phyloP scores from a whole-genome alignment of 2,329 filamentous ascomycete genomes.

The Colletotrichum shisoi region DNA sequence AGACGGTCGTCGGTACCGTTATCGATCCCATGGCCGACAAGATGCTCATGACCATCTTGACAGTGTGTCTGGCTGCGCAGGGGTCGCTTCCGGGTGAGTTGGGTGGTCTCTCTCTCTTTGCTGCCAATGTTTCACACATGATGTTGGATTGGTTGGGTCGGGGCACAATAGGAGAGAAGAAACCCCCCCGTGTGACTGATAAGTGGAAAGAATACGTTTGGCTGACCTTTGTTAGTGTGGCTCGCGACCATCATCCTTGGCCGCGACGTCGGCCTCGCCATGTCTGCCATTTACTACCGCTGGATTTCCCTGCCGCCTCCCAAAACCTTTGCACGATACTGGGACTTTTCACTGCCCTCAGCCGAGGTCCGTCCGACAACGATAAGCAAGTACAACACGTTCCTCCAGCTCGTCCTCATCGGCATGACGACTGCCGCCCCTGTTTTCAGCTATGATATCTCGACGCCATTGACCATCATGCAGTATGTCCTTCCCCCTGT shows the following conservation, averaged over 20 bases:
- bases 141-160: not conserved
- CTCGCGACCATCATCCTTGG: conserved; percentile 90
- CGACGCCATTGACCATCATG: conserved; percentile 64
- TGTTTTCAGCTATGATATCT: conserved; percentile 68
- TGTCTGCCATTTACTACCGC: conserved; percentile 92
- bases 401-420: conserved; percentile 86
- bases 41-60: conserved; percentile 90
- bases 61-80: conserved; percentile 83
- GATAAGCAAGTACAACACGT: conserved; percentile 92
- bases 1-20: conserved; percentile 93
- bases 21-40: conserved; percentile 99
- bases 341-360: conserved; percentile 93
- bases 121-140: not conserved
- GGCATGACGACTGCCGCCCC: conserved; percentile 84
- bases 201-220: not conserved
- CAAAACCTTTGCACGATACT: conserved; percentile 91
- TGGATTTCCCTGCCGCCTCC: conserved; percentile 93
- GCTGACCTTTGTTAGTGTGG: conserved; percentile 66
- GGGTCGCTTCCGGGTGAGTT: conserved; percentile 78
- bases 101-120: not conserved
- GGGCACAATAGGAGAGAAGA: not conserved
- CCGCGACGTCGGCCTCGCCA: conserved; percentile 80
- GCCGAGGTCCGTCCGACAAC: conserved; percentile 84
- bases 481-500: conserved; percentile 61
- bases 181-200: not conserved